A percentile compares a stretch with the other conserved stretches of the same genome.
phyloP scores from a whole-genome alignment of 331 rosid species.

The Spiraea crenata region DNA sequence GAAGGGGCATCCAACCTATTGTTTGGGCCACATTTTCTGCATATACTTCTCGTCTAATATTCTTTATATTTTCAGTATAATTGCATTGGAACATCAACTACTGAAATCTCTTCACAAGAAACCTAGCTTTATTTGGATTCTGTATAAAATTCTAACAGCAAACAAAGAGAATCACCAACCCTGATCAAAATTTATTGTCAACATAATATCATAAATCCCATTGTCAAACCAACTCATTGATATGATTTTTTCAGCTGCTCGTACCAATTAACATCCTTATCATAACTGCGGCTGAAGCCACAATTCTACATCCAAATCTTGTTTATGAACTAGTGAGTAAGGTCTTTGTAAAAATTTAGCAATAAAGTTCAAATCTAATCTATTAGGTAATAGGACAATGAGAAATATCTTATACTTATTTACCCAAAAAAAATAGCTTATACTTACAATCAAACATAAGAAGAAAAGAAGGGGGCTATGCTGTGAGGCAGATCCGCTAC shows the following conservation, averaged over 20 bases:
- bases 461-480: conserved; percentile 78
- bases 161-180: background rate
- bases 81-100: background rate
- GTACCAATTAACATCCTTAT: background rate
- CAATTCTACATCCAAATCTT: background rate
- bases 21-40: background rate
- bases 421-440: background rate
- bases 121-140: too few relatives aligned
- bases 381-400: background rate
- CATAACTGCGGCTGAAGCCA: background rate
- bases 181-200: background rate
- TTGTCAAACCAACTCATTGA: background rate
- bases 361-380: background rate
- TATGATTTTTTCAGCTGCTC: background rate
- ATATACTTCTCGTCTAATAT: background rate
- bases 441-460: conserved; percentile 83
- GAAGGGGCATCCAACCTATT: background rate
- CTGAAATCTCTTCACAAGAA: too few relatives aligned
- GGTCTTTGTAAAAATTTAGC: background rate
- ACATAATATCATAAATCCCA: conserved; percentile 1
- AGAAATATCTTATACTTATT: background rate
- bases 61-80: background rate
- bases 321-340: background rate
- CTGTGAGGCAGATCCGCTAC: conserved; percentile 66
- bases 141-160: too few relatives aligned